Percentiles rank a stretch among this genome's conserved stretches.
These are phyloP conservation scores for Backusella australiensis DNA, from an alignment of 192 early-diverging fungal genomes.

Conservation along the genomic window DNA sequence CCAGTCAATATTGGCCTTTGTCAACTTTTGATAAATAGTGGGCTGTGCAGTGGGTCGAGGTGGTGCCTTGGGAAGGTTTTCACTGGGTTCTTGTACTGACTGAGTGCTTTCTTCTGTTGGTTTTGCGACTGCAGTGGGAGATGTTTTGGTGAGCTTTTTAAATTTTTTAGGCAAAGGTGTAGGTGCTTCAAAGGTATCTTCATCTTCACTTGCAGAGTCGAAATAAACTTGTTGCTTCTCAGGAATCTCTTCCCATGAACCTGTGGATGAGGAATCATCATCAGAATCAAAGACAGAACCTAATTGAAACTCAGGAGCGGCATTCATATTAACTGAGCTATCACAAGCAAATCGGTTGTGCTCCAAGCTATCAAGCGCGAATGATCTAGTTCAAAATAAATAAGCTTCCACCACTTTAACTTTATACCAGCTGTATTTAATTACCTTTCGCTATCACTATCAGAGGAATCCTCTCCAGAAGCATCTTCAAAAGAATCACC, in stretches of 20 bases:
- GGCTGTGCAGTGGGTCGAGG: constrained; percentile 31
- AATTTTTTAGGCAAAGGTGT: background rate
- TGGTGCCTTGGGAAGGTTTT: background rate
- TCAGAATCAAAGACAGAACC: background rate
- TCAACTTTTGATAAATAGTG: constrained; percentile 64
- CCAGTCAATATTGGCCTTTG: constrained; percentile 72
- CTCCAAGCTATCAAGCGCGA: background rate
- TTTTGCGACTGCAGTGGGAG: background rate
- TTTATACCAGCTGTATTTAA: background rate
- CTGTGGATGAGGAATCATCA: constrained; percentile 6
- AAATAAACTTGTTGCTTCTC: background rate
- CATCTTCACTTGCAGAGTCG: constrained; percentile 6
- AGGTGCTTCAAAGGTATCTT: background rate
- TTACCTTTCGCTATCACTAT: constrained; percentile 25
- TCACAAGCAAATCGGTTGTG: constrained; percentile 8
- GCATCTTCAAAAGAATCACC: constrained; percentile 18
- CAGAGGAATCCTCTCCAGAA: constrained; percentile 22
- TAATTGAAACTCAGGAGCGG: constrained; percentile 10
- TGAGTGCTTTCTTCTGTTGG: constrained; percentile 1
- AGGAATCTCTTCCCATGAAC: constrained; percentile 15
- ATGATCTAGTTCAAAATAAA: constrained; percentile 6
- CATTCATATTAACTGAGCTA: background rate
- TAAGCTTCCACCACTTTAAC: background rate
- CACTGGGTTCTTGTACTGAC: background rate
- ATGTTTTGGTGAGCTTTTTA: background rate